Evolutionary conservation across 2,329 filamentous ascomycete genomes (phyloP), one percentile per base, ranked within the genome.

Genomic region (Fusarium verrucosum): DNA sequence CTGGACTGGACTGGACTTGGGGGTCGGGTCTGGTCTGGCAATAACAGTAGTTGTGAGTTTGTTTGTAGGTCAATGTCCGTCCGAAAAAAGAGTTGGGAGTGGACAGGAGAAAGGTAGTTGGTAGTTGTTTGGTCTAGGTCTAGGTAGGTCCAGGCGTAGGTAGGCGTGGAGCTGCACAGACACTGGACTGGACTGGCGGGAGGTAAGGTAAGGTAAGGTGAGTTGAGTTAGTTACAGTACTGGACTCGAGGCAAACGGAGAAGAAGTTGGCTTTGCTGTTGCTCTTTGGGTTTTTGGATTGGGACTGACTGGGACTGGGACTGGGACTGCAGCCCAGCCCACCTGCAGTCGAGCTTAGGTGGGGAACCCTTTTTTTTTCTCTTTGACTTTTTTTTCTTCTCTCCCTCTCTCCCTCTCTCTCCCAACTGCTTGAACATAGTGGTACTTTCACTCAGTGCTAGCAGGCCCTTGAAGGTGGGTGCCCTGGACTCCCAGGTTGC

Each of bases 41-140:
- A 47, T 46, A 55, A 52, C 38, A 60, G 41, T 49, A 46, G 64
- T 40, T 47, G 58, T 38, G 41, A 64, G 38, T 37, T 19, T 19
- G 38, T 37, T 19, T 19, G 57, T 50, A 59, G 35, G 45, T 30
- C 52, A 57, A 40, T 60, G 43, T 47, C 46, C 42, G 53, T 55
- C 54, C 47, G 50, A 65, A 38, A 61, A 65, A 66, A 62, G 62
- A 65, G 62, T 62, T 51, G 56, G 56, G 53, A 36, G 30, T 46
- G 43, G 61, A 62, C 55, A 57, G 49, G 43, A 52, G 42, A 58
- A n/a, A n/a, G n/a, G n/a, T n/a, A n/a, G n/a, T n/a, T n/a, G 46
- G 40, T 46, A 56, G 65, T 66, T 68, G 65, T 58, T 68, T 65
- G 65, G 61, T 68, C 65, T 51, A 56, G 60, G 63, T 68, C 64